Percentiles rank a stretch among this genome's conserved stretches.
These are phyloP conservation scores for Dactylis glomerata DNA, from an alignment of 176 grass and related monocot species.

Conservation along the genomic window DNA sequence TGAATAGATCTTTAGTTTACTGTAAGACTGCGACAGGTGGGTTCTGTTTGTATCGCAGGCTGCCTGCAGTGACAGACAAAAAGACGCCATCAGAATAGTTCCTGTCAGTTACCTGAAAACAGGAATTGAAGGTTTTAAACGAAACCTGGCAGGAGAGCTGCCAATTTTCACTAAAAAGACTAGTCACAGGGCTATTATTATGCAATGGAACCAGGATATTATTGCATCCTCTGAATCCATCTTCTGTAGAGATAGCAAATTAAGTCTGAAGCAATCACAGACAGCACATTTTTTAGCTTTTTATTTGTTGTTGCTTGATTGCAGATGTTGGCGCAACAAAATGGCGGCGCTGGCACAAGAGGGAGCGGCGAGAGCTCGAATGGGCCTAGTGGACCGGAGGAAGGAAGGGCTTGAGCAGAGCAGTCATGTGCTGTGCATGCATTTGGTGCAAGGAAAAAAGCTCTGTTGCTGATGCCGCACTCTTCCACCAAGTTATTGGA, in stretches of 20 bases:
- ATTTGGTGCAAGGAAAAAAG: background rate
- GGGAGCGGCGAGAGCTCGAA: background rate
- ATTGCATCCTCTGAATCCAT: background rate
- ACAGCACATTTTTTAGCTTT: background rate
- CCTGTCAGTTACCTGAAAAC: background rate
- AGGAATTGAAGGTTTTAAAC: background rate
- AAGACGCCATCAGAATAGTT: background rate
- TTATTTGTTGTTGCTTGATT: conserved; percentile 16
- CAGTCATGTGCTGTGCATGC: background rate
- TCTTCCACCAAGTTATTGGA: background rate
- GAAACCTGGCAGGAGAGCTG: background rate
- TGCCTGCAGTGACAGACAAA: conserved; percentile 14
- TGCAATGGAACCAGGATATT: background rate
- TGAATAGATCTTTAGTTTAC: background rate
- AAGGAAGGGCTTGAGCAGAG: conserved; percentile 14
- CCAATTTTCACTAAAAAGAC: background rate
- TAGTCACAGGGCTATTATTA: background rate
- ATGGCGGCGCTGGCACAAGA: conserved; percentile 5
- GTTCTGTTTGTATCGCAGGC: background rate
- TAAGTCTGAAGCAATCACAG: background rate
- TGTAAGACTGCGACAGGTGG: conserved; percentile 2
- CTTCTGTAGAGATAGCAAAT: background rate
- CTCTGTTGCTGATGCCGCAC: background rate
- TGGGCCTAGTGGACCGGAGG: background rate
- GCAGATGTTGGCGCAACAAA: conserved; percentile 37